Evolutionary conservation across 208 protist genomes (phyloP).

Genomic region (Angomonas ambiguus): DNA sequence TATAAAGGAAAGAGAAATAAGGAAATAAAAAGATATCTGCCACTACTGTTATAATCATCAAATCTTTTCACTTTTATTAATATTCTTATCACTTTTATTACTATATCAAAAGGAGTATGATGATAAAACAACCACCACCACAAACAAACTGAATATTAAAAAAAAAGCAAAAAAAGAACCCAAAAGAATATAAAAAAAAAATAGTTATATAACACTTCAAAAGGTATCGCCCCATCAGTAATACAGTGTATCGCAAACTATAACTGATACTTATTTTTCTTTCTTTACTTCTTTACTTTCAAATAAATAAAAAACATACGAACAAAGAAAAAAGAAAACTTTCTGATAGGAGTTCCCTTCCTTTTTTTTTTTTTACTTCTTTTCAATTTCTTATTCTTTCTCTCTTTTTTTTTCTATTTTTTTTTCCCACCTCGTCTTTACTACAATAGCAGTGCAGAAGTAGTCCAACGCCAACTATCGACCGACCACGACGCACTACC

Average conservation of each 20-base stretch:
- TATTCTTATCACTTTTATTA: not conserved
- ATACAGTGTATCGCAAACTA: not conserved
- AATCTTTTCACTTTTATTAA: not conserved
- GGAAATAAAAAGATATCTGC: not conserved
- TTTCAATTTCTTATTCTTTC: conserved; percentile 3
- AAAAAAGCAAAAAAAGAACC: conserved; percentile 4
- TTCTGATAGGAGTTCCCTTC: not conserved
- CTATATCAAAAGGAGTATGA: not conserved
- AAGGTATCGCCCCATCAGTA: not conserved
- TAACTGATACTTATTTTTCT: conserved; percentile 7
- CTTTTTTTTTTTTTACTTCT: not conserved
- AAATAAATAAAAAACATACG: conserved; percentile 13
- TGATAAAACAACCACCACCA: not conserved
- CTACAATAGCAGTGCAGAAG: no score
- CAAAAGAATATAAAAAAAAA: not conserved
- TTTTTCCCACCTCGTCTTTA: not conserved
- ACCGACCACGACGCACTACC: no score
- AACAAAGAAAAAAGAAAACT: conserved; percentile 6
- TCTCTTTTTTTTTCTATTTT: conserved; percentile 11
- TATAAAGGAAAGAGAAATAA: conserved; percentile 6
- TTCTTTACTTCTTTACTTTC: conserved; percentile 5
- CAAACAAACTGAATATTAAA: conserved; percentile 2
- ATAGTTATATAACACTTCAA: not conserved
- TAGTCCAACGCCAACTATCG: no score
- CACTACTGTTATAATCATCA: not conserved